phyloP scores from a whole-genome alignment of 1,139 yeast species.

The Taphrina pruni region DNA sequence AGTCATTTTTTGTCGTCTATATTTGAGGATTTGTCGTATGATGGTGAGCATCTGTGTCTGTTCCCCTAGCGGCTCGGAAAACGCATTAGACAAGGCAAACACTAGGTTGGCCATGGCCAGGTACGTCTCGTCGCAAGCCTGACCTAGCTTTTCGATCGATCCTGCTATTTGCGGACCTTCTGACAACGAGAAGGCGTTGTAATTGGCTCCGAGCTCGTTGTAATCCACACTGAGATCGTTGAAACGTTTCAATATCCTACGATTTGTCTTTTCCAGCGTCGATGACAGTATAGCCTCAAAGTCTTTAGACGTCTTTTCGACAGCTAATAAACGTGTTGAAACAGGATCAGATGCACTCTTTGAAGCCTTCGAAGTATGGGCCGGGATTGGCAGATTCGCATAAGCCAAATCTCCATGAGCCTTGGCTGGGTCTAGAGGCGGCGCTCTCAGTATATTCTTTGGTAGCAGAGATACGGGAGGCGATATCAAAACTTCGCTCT shows the following conservation, averaged over 20 bases:
- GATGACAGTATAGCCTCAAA: conserved; percentile 63
- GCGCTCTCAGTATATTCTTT: conserved; percentile 60
- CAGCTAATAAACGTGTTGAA: conserved; percentile 25
- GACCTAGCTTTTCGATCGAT: conserved; percentile 76
- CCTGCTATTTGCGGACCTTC: conserved; percentile 58
- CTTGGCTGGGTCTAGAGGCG: conserved; percentile 59
- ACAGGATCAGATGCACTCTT: conserved; percentile 38
- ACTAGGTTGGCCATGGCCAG: conserved; percentile 70
- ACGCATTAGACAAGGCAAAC: conserved; percentile 70
- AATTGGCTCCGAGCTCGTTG: conserved; percentile 71
- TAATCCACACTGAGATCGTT: conserved; percentile 56
- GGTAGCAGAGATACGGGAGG: conserved; percentile 67
- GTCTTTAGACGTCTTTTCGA: conserved; percentile 54
- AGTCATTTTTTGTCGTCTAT: conserved; percentile 68
- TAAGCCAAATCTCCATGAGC: conserved; percentile 63
- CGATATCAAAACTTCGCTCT: conserved; percentile 57
- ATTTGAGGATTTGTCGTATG: conserved; percentile 70
- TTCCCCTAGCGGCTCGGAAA: conserved; percentile 85
- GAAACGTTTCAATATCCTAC: conserved; percentile 63
- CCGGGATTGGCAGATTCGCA: conserved; percentile 67
- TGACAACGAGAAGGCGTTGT: conserved; percentile 75
- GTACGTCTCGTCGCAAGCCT: conserved; percentile 75
- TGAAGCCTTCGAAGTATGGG: conserved; percentile 54
- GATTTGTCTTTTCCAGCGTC: conserved; percentile 70
- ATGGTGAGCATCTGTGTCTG: conserved; percentile 76